Base-by-base conservation (phyloP, 495 filamentous ascomycete species). In the Daldinia concentrica region DNA sequence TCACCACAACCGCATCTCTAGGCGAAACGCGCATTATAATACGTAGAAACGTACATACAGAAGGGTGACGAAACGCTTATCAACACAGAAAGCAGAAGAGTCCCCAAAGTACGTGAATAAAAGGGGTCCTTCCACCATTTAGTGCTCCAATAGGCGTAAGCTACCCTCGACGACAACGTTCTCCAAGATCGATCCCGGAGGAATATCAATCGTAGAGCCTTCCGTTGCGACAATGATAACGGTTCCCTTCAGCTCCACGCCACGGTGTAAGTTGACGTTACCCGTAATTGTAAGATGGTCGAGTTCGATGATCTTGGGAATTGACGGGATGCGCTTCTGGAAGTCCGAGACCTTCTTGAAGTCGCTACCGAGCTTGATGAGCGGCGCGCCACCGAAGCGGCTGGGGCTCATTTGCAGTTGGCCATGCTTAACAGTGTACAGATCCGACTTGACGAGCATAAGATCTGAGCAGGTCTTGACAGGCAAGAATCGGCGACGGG, bases 301-400 rank as follows among this genome's bases (percentile, higher is more conserved):
- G 43, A 99, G 89, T 84, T 99, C 95, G 69, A 98, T 89, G 77
- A 99, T 98, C 84, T 95, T 97, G 58, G 95, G 95, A 76, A 99
- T 99, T 82, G 90, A 93, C 67, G 91, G 86, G 75, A 99, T 97
- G 78, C 92, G 93, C 85, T 97, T 93, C 88, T 98, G 94, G 90
- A 99, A 99, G 84, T 97, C 95, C 17, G 95, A 98, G 34, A 99
- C 95, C 89, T 99, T 99, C 92, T 99, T 99, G 89, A 98, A 99
- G 88, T 99, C 95, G 73, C 86, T 90, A 73, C 95, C 95, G 37
- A 99, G 92, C 90, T 99, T 99, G 86, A 99, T 98, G 74, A 99
- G 88, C 64, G 95, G 95, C n/a, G 97, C 96, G 70, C 94, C 94
- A 71, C 96, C 95, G 80, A 99, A 98, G 71, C 95, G 92, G 86